Percentiles rank a stretch among this genome's conserved stretches.
Evolutionary conservation across 202 grass and related monocot species (phyloP).

Genomic region (Schoenoplectus tabernaemontani): DNA sequence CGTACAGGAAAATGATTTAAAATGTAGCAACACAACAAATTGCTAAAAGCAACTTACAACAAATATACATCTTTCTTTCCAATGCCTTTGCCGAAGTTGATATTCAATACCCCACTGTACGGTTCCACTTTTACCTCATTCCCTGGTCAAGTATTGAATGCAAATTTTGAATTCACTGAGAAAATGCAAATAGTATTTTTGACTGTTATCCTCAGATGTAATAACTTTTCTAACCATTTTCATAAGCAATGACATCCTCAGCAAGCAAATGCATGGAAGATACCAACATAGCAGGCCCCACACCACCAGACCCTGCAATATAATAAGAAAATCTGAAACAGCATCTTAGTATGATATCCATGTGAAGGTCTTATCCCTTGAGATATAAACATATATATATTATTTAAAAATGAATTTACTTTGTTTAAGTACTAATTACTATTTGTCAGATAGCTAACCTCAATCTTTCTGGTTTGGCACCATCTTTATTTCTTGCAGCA

Average conservation of each 20-base stretch:
- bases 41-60: slow-evolving; percentile 37
- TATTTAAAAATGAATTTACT: not conserved
- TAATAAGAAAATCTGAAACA: slow-evolving; percentile 87
- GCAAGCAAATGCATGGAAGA: slow-evolving; percentile 73
- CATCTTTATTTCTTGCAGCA: slow-evolving; percentile 42
- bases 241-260: slow-evolving; percentile 81
- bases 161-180: not conserved
- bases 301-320: slow-evolving; percentile 75
- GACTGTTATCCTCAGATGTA: not conserved
- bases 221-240: slow-evolving; percentile 37
- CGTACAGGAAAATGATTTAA: not conserved
- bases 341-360: slow-evolving; percentile 35
- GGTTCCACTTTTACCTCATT: slow-evolving; percentile 73
- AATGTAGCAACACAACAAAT: not conserved
- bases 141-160: slow-evolving; percentile 31
- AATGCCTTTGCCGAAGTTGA: slow-evolving; percentile 74
- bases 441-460: slow-evolving; percentile 45
- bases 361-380: not conserved
- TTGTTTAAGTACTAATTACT: not conserved
- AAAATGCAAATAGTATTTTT: not conserved
- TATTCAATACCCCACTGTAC: slow-evolving; percentile 65
- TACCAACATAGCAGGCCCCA: slow-evolving; percentile 56
- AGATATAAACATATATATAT: not conserved
- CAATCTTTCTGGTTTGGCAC: slow-evolving; percentile 53
- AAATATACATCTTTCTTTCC: slow-evolving; percentile 86